Evolutionary conservation across 306 rosid genomes (phyloP).

Genomic region (Potentilla sterilis): DNA sequence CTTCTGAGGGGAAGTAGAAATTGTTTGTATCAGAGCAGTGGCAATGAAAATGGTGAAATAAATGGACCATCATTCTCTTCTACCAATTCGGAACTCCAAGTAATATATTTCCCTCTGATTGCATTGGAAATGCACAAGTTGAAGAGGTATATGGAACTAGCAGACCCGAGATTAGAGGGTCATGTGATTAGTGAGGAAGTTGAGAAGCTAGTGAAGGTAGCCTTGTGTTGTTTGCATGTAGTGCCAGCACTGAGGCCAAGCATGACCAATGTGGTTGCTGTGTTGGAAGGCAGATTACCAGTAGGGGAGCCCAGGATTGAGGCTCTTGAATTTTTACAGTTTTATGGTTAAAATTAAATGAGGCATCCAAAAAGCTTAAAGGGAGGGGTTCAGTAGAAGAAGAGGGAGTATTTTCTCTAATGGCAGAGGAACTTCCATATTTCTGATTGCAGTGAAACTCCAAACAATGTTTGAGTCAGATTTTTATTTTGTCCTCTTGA

Average conservation of each 20-base stretch:
- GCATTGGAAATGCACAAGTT: conserved; percentile 28
- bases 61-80: background rate
- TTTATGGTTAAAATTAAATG: conserved; percentile 10
- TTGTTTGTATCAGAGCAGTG: background rate
- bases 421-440: background rate
- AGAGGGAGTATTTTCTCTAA: background rate
- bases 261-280: conserved; percentile 23
- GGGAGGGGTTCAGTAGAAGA: background rate
- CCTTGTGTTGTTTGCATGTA: conserved; percentile 21
- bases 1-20: conserved; percentile 19
- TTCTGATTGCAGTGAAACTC: background rate
- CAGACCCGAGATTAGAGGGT: conserved; percentile 26
- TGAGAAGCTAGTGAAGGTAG: conserved; percentile 20
- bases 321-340: conserved; percentile 18
- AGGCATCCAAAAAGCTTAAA: background rate
- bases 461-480: background rate
- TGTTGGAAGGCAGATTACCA: conserved; percentile 25
- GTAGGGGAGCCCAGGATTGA: conserved; percentile 19
- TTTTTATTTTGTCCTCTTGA: too few relatives aligned
- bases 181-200: conserved; percentile 10
- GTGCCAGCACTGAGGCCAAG: conserved; percentile 26
- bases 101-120: conserved; percentile 8
- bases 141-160: conserved; percentile 16
- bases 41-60: background rate
- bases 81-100: background rate